Conservation (phyloP, 768 basidiomycete genomes). For the Melanogaster broomeanus region DNA sequence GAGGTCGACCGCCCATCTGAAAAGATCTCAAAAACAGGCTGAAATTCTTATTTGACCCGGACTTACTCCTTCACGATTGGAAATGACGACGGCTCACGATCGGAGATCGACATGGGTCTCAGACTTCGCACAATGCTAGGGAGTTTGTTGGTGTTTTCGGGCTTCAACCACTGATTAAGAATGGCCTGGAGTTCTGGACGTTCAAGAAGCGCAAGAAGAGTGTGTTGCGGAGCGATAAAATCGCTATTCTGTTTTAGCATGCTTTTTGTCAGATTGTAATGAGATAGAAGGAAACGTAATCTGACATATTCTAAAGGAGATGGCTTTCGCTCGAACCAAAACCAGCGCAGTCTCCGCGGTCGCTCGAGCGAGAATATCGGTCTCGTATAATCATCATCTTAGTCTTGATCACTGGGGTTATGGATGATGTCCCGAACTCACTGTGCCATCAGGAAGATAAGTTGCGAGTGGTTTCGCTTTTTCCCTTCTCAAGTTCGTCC, state of each 20-base stretch:
- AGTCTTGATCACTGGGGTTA: not conserved
- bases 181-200: not conserved
- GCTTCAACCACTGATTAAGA: not conserved
- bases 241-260: not conserved
- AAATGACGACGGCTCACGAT: not conserved
- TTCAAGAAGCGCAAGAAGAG: slow-evolving; percentile 4
- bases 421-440: not conserved
- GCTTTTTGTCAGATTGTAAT: not conserved
- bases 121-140: not conserved
- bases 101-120: not conserved
- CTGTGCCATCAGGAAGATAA: not conserved
- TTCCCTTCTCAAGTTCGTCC: not conserved
- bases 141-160: not conserved
- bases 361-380: not conserved
- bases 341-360: not conserved
- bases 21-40: not conserved
- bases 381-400: not conserved
- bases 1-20: slow-evolving; percentile 5
- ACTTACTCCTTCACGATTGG: not conserved
- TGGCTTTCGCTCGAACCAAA: not conserved
- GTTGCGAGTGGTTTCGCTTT: not conserved
- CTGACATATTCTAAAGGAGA: not conserved
- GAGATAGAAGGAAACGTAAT: not conserved
- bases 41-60: not conserved
- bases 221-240: slow-evolving; percentile 1